Evolutionary conservation across 148 eudicot genomes (phyloP), one percentile per base, ranked within the genome.

Genomic region (Euryodendron excelsum): DNA sequence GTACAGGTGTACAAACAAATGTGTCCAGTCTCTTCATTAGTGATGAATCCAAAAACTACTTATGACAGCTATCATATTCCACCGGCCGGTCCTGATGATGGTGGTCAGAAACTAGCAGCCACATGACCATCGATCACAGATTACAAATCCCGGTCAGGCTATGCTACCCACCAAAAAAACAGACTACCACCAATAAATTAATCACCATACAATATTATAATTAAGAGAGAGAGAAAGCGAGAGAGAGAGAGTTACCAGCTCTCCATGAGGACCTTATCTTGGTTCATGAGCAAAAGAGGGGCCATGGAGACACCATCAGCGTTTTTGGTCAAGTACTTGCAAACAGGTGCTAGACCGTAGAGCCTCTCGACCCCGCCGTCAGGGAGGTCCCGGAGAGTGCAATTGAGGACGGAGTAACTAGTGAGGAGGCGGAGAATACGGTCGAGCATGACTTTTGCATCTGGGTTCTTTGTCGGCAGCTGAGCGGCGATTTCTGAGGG

Each of bases 261-360:
- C 62, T 93, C 97, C 95, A 93, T 91, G 73, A 91, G 92, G 44
- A 93, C 75, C 77, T 91, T 93, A 60, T 93, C 97, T 55, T 91
- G 93, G 69, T 89, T 90, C 95, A 93, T 91, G 75, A 93, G 95
- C 72, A 87, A 41, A 53, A 93, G 84, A 65, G 92, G 86, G 17
- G 93, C 82, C 80, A 93, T 62, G 15, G 88, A 79, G 0, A 91
- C 95, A 4, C 92, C 97, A 78, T 89, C 95, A 0, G 80, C 84
- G 80, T 93, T 91, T 85, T 82, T 91, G 21, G 90, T 86, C 90
- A 91, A 84, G 87, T 81, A 91, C 79, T 87, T 81, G 71, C 91
- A 87, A 17, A 91, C 94, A 25, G 93, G 93, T 4, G 93, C 93
- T 14, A 90, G 81, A 21, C 91, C 91, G 25, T 93, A 93, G 3